Conservation (phyloP, 2,329 filamentous ascomycete genomes). For the Fusarium sp. region DNA sequence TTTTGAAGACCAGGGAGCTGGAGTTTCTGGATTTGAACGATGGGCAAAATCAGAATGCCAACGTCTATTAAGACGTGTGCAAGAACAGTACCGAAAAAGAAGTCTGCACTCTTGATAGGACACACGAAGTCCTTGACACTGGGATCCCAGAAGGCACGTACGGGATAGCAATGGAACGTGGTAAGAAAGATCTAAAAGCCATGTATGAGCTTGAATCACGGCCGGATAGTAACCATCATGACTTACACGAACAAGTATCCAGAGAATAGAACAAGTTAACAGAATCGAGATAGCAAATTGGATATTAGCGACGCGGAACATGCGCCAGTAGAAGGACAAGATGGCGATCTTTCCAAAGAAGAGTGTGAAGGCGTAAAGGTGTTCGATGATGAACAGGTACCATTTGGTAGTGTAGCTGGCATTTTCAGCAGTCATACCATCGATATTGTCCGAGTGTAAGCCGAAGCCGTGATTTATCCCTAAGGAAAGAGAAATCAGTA, state of each 20-base stretch:
- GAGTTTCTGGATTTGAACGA: conserved; percentile 46
- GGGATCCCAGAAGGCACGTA: conserved; percentile 32
- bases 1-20: conserved; percentile 43
- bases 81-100: conserved; percentile 34
- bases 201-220: neutral
- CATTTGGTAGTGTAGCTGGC: conserved; percentile 27
- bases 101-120: conserved; percentile 42
- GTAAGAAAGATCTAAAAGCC: conserved; percentile 10
- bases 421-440: conserved; percentile 10
- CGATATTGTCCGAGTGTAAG: conserved; percentile 27
- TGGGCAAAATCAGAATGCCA: conserved; percentile 44
- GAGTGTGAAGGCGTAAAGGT: conserved; percentile 47
- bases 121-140: conserved; percentile 28
- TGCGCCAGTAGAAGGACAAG: conserved; percentile 49
- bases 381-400: conserved; percentile 42
- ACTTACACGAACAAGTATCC: conserved; percentile 44
- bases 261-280: conserved; percentile 42
- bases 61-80: conserved; percentile 48
- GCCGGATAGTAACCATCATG: neutral
- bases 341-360: conserved; percentile 48
- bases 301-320: conserved; percentile 46
- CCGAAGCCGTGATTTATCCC: conserved; percentile 37
- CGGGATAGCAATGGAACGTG: conserved; percentile 35
- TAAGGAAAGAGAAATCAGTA: conserved; percentile 9
- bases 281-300: conserved; percentile 42